Percentiles rank a stretch among this genome's conserved stretches.
Conservation (phyloP, 306 rosid species). For the Crataegus laevigata region DNA sequence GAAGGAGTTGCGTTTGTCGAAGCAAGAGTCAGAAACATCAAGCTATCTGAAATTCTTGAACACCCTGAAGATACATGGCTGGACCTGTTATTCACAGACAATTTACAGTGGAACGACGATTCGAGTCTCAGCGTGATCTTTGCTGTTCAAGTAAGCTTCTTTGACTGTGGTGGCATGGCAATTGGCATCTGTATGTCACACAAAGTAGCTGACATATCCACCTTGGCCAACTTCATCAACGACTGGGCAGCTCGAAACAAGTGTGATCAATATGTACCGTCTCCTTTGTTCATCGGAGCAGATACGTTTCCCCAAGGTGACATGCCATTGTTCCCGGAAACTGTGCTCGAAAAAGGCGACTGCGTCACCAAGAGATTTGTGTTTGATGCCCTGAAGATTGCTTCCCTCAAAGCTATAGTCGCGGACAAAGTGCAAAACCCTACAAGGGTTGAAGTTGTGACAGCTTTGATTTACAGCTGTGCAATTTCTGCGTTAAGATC, state of each 20-base stretch:
- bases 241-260: conserved; percentile 37
- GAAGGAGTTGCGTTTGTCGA: conserved; percentile 37
- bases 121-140: not conserved
- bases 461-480: conserved; percentile 24
- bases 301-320: conserved; percentile 15
- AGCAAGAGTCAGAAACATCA: conserved; percentile 2
- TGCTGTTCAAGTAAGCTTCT: conserved; percentile 33
- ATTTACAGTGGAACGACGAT: conserved; percentile 12
- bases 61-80: conserved; percentile 7
- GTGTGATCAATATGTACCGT: not conserved
- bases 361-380: conserved; percentile 25
- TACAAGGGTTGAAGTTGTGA: conserved; percentile 35
- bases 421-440: conserved; percentile 17
- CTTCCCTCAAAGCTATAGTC: conserved; percentile 20
- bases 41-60: conserved; percentile 23
- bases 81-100: conserved; percentile 20
- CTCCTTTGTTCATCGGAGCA: conserved; percentile 7
- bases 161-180: conserved; percentile 39
- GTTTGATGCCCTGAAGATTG: conserved; percentile 18
- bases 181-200: conserved; percentile 36
- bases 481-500: conserved; percentile 16
- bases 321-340: conserved; percentile 18
- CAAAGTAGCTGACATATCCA: conserved; percentile 35
- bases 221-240: conserved; percentile 31
- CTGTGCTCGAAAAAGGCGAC: not conserved